A percentile compares a stretch with the other conserved stretches of the same genome.
Conservation (phyloP, 306 rosid genomes). For the Hippophae gyantsensis region DNA sequence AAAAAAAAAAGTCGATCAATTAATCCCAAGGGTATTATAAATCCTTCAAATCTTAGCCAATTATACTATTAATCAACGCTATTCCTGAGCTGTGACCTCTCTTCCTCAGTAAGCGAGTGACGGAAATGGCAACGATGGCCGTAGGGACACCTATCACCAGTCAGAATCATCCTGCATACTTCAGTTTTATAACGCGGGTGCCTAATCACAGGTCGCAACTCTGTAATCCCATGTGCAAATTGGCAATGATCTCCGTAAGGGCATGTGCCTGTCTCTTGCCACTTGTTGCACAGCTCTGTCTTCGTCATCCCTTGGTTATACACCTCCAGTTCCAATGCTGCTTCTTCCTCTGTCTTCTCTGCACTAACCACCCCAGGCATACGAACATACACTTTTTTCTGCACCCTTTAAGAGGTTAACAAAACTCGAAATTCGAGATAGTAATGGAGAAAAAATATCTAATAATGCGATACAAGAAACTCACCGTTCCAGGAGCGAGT, state of each 20-base stretch:
- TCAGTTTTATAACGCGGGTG: conserved; percentile 97
- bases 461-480: background rate
- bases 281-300: conserved; percentile 94
- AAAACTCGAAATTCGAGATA: background rate
- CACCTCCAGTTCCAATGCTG: conserved; percentile 49
- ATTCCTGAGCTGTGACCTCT: conserved; percentile 24
- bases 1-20: no score
- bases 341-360: conserved; percentile 28
- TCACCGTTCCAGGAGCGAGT: conserved; percentile 15
- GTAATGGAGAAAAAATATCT: background rate
- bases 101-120: conserved; percentile 70
- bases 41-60: no score
- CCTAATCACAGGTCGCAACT: conserved; percentile 85
- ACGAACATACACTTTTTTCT: conserved; percentile 29
- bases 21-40: no score
- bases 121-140: conserved; percentile 98
- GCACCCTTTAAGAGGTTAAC: conserved; percentile 3
- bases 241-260: conserved; percentile 77
- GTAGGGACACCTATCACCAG: conserved; percentile 67
- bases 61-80: background rate
- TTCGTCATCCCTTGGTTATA: conserved; percentile 88
- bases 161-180: conserved; percentile 80
- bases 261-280: conserved; percentile 80
- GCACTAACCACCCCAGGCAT: background rate
- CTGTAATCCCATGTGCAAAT: conserved; percentile 77